Evolutionary conservation across 2,329 filamentous ascomycete species (phyloP), one percentile per base, ranked within the genome.

Genomic region (Fusarium anthophilum): DNA sequence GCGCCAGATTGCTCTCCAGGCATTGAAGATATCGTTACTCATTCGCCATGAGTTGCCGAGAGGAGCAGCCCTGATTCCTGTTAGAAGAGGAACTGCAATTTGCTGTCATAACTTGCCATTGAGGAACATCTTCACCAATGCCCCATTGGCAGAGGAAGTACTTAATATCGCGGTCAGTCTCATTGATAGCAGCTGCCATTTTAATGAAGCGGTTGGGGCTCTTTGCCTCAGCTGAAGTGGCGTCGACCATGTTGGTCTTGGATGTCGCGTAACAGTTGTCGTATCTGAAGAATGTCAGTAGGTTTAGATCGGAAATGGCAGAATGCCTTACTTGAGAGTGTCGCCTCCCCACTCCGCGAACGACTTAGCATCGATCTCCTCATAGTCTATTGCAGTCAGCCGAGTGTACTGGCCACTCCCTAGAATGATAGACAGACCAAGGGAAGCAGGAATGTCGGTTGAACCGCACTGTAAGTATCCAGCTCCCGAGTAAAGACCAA

Each of bases 91-190:
- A 2, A 17, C 1, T 10, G 2, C 1, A 5, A 10, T 0, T 17
- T 2, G 3, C 0, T 9, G 1, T 8, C 6, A 9, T 1, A 6
- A 24, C 67, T 63, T 55, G 79, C 86, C 87, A 88, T 9, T 82
- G 80, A 0, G 85, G 84, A 1, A 87, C 81, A 50, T 88, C 82
- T 32, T 83, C 76, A 3, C 86, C 86, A 10, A 88, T 80, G 1
- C 86, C 87, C 87, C 87, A 89, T 75, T 89, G 87, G 69, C 87
- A 89, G 14, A 88, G 82, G 41, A 86, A 85, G 66, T 87, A 88
- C 7, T 86, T 76, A 5, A 88, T 84, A 10, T 84, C 79, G 1
- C 84, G 81, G n/a, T 82, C 77, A 1, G 83, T 80, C 0, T 77
- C 74, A 8, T 83, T 79, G 2, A 88, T 77, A 0, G 83, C 82